Base-by-base conservation (phyloP, 2,329 filamentous ascomycete species). In the Calycina herbarum region DNA sequence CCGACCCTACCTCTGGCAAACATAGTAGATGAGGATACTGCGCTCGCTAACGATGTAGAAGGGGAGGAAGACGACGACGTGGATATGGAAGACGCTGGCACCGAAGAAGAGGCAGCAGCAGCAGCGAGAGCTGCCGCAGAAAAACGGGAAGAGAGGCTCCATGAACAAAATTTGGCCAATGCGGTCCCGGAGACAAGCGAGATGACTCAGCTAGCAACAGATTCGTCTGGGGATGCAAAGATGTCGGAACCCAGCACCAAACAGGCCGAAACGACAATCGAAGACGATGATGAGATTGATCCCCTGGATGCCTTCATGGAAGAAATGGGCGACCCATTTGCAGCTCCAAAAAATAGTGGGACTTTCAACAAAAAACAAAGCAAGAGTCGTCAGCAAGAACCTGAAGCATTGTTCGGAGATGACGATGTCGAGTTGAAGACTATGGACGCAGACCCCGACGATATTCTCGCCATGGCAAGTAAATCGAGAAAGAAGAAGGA, bases 281-380 rank as follows among this genome's bases (percentile, higher is more conserved):
- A 88, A 70, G 77, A 78, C 64, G 89, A 93, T 63, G 92, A 93
- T 57, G 87, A 92, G 38, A 80, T 95, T 42, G 95, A 99, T 76
- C 93, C 95, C 7, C 82, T 99, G 45, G 95, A 99, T 79, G 94
- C 93, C n/a, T 99, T 96, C 80, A 99, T 99, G 95, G 82, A 84
- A 63, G 78, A 84, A 48, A 78, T 90, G 60, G 80, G 80, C 2
- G 83, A 86, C 64, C 77, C 84, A 17, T 77, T 77, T 57, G 78
- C 80, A 10, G 74, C 77, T n/a, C 81, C 78, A 65, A 80, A 79
- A 68, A 73, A 63, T 27, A 73, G 63, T 35, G 63, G 61, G 61
- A 72, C 59, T 6, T 74, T 73, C 63, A 70, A 68, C 57, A 77
- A 73, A 64, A 72, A 42, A 57, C 73, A 73, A 65, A 69, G 66